Conservation (phyloP, 345 rosid species). For the Syzygium aqueum region DNA sequence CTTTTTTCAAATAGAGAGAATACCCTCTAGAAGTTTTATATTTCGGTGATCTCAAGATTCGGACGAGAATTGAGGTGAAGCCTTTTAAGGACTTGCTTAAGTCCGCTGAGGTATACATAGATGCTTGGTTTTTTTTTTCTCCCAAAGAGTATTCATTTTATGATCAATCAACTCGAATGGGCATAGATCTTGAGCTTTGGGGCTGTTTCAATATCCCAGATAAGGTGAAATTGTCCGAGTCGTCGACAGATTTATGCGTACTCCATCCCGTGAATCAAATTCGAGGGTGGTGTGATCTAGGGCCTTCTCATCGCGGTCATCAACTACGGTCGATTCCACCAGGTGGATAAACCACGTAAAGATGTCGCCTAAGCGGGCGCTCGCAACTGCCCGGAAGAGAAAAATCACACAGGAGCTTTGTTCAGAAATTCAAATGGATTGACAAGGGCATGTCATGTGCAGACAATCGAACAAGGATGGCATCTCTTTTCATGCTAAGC, state of each 20-base stretch:
- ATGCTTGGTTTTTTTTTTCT: neutral
- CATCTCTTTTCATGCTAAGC: neutral
- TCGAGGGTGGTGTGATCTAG: neutral
- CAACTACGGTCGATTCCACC: neutral
- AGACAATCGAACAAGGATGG: neutral
- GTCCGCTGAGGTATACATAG: neutral
- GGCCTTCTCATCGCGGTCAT: neutral
- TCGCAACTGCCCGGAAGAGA: neutral
- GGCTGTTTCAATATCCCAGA: too few species aligned
- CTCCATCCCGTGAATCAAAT: neutral
- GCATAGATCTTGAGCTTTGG: neutral
- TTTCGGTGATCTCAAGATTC: too few species aligned
- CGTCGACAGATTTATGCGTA: neutral
- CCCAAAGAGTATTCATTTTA: neutral
- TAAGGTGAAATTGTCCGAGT: neutral
- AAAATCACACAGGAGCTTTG: neutral
- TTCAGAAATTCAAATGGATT: neutral
- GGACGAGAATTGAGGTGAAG: too few species aligned
- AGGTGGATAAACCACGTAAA: neutral
- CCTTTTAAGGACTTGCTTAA: too few species aligned
- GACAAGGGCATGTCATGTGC: neutral
- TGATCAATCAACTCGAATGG: neutral
- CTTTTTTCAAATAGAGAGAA: too few species aligned
- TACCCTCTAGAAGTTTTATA: too few species aligned
- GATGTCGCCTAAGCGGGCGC: neutral